These are phyloP conservation scores for Yamadazyma triangularis DNA, from an alignment of 1,139 yeast species.

Conservation along the genomic window DNA sequence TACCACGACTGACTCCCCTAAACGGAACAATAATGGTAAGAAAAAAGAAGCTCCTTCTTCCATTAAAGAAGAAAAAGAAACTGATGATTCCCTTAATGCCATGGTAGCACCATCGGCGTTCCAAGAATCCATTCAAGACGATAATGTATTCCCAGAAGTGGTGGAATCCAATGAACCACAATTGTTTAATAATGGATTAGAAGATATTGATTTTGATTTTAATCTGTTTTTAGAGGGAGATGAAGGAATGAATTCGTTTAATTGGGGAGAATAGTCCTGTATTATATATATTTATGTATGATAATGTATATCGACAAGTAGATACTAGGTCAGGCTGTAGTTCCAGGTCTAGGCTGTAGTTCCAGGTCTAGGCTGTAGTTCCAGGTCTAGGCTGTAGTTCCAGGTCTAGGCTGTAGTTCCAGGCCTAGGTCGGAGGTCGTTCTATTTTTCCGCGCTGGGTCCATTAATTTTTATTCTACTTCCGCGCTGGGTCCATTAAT, in stretches of 20 bases:
- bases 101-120: constrained; percentile 26
- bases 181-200: constrained; percentile 23
- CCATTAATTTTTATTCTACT: too few relatives aligned
- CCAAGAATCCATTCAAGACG: constrained; percentile 24
- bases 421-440: too few relatives aligned
- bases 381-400: too few relatives aligned
- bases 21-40: constrained; percentile 17
- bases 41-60: background rate
- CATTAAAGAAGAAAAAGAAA: constrained; percentile 10
- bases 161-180: constrained; percentile 22
- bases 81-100: constrained; percentile 11
- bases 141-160: constrained; percentile 31
- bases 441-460: too few relatives aligned
- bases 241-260: constrained; percentile 41
- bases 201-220: constrained; percentile 53
- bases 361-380: too few relatives aligned
- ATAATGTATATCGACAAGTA: too few relatives aligned
- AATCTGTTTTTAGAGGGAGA: constrained; percentile 46
- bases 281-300: too few relatives aligned
- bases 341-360: too few relatives aligned
- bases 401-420: too few relatives aligned
- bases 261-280: too few relatives aligned
- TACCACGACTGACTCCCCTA: constrained; percentile 31
- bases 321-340: too few relatives aligned
- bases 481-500: too few relatives aligned